A percentile compares a stretch with the other conserved stretches of the same genome.
Evolutionary conservation across 768 basidiomycete species (phyloP).

Genomic region (Mycena filopes): DNA sequence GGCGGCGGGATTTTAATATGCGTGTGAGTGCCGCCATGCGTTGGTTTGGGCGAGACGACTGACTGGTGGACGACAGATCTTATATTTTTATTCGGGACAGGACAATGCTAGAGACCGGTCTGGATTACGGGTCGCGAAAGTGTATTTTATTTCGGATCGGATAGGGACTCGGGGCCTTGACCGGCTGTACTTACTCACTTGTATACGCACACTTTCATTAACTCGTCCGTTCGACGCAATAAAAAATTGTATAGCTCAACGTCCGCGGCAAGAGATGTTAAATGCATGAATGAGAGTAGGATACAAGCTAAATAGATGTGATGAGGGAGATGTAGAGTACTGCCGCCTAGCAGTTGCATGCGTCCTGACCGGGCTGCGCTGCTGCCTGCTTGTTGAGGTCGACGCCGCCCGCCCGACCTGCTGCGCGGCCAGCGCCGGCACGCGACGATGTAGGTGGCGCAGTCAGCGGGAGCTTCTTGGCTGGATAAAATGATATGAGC

Average conservation of each 20-base stretch:
- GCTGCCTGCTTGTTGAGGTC: conserved; percentile 79
- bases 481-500: conserved; percentile 49
- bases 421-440: conserved; percentile 61
- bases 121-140: conserved; percentile 17
- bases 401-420: conserved; percentile 69
- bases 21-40: conserved; percentile 9
- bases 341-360: conserved; percentile 77
- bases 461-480: conserved; percentile 89
- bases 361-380: conserved; percentile 64
- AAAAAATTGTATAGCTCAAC: conserved; percentile 53
- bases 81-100: neutral
- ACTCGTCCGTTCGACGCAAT: conserved; percentile 12
- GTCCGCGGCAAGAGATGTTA: conserved; percentile 44
- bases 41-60: conserved; percentile 8
- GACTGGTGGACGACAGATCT: conserved; percentile 4
- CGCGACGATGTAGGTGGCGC: conserved; percentile 74
- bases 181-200: conserved; percentile 6
- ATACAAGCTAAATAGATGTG: conserved; percentile 45
- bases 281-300: conserved; percentile 41
- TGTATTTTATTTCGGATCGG: conserved; percentile 25
- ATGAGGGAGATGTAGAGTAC: conserved; percentile 30
- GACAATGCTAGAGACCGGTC: conserved; percentile 14
- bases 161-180: neutral
- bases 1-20: conserved; percentile 69
- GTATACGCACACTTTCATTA: neutral